phyloP scores from a whole-genome alignment of 371 early-diverging fungal species.

The Mortierella sp. region DNA sequence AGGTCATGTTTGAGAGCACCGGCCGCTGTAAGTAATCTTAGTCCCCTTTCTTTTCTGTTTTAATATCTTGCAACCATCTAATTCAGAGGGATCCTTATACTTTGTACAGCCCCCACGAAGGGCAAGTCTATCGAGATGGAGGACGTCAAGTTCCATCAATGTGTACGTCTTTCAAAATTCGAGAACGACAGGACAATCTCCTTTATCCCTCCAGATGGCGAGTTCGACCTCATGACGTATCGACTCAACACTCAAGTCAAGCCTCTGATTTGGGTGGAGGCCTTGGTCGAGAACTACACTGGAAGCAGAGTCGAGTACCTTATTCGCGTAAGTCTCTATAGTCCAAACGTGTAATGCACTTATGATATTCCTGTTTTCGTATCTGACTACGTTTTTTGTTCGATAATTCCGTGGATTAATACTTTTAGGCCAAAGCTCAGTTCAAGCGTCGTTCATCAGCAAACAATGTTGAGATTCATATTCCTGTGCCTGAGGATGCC shows the following conservation, averaged over 20 bases:
- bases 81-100: too few relatives aligned
- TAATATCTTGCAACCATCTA: too few relatives aligned
- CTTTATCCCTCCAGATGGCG: constrained; percentile 99
- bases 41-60: neutral
- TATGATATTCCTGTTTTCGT: too few relatives aligned
- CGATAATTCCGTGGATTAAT: neutral
- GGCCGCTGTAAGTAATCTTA: constrained; percentile 88
- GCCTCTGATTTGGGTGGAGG: constrained; percentile 97
- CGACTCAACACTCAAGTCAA: constrained; percentile 96
- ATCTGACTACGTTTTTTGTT: neutral
- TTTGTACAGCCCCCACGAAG: constrained; percentile 67
- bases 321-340: constrained; percentile 74
- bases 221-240: constrained; percentile 99
- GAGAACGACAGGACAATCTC: constrained; percentile 98
- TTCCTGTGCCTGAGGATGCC: constrained; percentile 98
- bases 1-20: constrained; percentile 96
- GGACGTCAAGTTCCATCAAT: constrained; percentile 99
- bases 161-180: constrained; percentile 95
- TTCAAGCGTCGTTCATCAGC: constrained; percentile 97
- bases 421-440: constrained; percentile 87
- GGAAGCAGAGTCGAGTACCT: constrained; percentile 96
- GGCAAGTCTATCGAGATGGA: constrained; percentile 99
- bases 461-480: constrained; percentile 96
- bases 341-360: too few relatives aligned
- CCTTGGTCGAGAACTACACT: constrained; percentile 90